Evolutionary conservation across 352 stramenopile species (phyloP), one percentile per base, ranked within the genome.

Genomic region (Globisporangium rhizosaccharum): DNA sequence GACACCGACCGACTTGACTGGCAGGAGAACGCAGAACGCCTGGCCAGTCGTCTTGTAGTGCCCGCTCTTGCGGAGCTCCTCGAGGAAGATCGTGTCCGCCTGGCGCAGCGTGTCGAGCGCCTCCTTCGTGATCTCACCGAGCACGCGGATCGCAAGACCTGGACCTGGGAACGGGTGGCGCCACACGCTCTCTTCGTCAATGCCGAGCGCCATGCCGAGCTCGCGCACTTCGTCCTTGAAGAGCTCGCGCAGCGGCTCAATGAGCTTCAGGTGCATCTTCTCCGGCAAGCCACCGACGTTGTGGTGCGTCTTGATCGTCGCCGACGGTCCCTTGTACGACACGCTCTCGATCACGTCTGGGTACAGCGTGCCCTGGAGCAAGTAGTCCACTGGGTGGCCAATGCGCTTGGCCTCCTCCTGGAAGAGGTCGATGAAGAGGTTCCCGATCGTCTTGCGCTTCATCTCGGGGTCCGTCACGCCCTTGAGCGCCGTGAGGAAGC

Each of bases 231-330:
- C 96, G 74, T 99, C 96, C 84, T 99, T 99, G 83, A 99, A 99
- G 15, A 99, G 79, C 75, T 99, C 96, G 42, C 96, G 82, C 36
- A 99, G 83, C 12, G 97, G 97, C 77, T 99, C 97, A 66, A 99
- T 99, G 36, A 99, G 75, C 76, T 99, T 98, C 55, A 99, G 76
- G 67, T 99, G 91, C 97, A 99, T 99, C 58, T 87, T 96, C 47
- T 97, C 96, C 1, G 96, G 96, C 28, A 99, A 82, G 10, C 97
- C 97, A 51, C 97, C 97, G 25, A 99, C 97, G 79, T 99, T 99
- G 86, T 99, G 97, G 76, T 99, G 97, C 41, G 96, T 99, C 85
- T 99, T 99, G 76, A 99, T 99, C 39, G 96, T 99, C 25, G 96
- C 97, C 25, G 86, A 97, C 11, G 96, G 96, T 26, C 97, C 87